Base-by-base conservation (phyloP, 371 early-diverging fungal genomes). In the Chytridium lagenaria region DNA sequence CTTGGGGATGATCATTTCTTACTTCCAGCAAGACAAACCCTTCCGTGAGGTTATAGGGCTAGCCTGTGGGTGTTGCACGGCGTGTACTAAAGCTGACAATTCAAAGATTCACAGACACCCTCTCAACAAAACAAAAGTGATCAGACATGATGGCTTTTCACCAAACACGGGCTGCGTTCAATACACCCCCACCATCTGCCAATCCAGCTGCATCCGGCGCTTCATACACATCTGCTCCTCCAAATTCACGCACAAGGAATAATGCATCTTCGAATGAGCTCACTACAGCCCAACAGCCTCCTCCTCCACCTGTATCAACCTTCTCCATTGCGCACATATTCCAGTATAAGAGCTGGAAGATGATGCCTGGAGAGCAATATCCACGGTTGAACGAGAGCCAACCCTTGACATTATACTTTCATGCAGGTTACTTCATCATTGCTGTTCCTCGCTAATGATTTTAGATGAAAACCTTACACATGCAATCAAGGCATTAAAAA, bases 341-440 rank as follows among this genome's bases (percentile, higher is more conserved):
- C 70, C 76, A 76, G 34, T 69, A 69, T 51, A 33, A 59, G 30
- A 55, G 39, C 16, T 76, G 77, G 74, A 69, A 69, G 63, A 38
- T 26, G 2, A 40, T 37, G 0, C 38, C 51, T 7, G 38, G 26
- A 30, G 71, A 78, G 40, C 49, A 52, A 10, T 69, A 68, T 30
- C 80, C 83, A 19, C 57, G 76, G 37, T 64, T 83, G 65, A 77
- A 77, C 55, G 81, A 83, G 50, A 78, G 81, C 12, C 71, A 78
- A 65, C 80, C 81, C 19, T 50, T 84, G 67, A 69, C 77, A 10
- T 50, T 84, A 68, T 83, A 74, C 63, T 80, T 67, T 50, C 75
- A 81, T 66, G 78, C 83, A 15, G 80, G 80, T 79, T n/a, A n/a
- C n/a, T n/a, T n/a, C n/a, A n/a, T n/a, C n/a, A n/a, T n/a, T n/a